phyloP scores from a whole-genome alignment of 139 green algal genomes.

The Diplosphaera chodatii region DNA sequence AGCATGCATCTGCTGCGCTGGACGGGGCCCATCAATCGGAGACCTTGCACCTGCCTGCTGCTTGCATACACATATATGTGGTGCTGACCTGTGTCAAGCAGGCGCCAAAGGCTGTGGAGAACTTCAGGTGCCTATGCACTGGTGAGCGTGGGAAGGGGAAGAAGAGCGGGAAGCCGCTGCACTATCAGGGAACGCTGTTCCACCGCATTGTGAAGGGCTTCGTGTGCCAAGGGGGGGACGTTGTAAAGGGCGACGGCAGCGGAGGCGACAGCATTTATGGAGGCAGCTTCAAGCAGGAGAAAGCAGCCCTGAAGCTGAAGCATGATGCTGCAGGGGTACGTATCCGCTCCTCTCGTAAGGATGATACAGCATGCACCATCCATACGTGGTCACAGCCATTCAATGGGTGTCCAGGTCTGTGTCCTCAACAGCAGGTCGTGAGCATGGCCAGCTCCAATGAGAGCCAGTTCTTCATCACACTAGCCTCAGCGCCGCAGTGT shows the following conservation, averaged over 20 bases:
- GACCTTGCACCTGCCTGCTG: neutral
- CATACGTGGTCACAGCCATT: neutral
- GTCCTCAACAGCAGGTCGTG: conserved; percentile 26
- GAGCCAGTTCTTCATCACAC: conserved; percentile 88
- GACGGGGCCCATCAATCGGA: too few relatives aligned
- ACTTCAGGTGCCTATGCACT: conserved; percentile 66
- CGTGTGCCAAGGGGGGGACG: conserved; percentile 71
- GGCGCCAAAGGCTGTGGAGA: conserved; percentile 56
- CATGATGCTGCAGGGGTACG: conserved; percentile 50
- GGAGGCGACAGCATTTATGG: conserved; percentile 80
- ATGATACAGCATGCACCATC: neutral
- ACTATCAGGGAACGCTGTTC: conserved; percentile 57
- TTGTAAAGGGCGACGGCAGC: conserved; percentile 67
- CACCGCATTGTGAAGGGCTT: conserved; percentile 74
- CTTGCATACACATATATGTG: conserved; percentile 1
- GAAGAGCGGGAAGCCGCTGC: conserved; percentile 66
- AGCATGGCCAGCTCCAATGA: conserved; percentile 84
- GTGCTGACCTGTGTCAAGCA: too few relatives aligned
- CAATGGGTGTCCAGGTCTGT: neutral
- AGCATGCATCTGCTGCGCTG: too few relatives aligned
- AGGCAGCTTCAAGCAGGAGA: conserved; percentile 77
- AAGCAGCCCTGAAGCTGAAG: conserved; percentile 62
- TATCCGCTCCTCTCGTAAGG: conserved; percentile 2
- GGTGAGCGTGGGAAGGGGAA: conserved; percentile 74
- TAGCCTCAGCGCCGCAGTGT: conserved; percentile 54